Conservation (phyloP, 768 basidiomycete species). For the Clavaria fumosa region DNA sequence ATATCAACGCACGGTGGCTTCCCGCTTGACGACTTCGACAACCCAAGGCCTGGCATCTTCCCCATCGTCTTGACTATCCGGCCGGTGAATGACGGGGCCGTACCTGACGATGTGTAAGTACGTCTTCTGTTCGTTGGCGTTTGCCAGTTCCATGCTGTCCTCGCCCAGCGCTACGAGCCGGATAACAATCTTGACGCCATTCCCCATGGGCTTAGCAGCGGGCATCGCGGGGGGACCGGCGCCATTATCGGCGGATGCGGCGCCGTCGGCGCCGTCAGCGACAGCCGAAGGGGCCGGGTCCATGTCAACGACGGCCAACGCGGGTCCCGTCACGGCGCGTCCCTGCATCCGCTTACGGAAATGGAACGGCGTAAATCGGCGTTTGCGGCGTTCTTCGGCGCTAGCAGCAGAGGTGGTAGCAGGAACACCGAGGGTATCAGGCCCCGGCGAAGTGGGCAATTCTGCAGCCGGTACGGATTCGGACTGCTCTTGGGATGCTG, state of each 20-base stretch:
- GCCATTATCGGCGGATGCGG: slow-evolving; percentile 32
- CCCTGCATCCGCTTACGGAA: slow-evolving; percentile 40
- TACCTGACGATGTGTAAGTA: slow-evolving; percentile 76
- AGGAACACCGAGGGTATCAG: slow-evolving; percentile 16
- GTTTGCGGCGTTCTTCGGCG: slow-evolving; percentile 13
- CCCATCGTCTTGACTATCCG: slow-evolving; percentile 8
- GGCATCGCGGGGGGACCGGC: too few species aligned
- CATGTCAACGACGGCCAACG: slow-evolving; percentile 64
- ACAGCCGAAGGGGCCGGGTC: slow-evolving; percentile 26
- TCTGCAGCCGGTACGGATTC: slow-evolving; percentile 6
- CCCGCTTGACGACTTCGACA: slow-evolving; percentile 83
- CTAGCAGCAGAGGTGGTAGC: not conserved
- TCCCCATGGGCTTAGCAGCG: too few species aligned
- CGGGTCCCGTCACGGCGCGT: slow-evolving; percentile 54
- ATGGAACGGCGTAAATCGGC: slow-evolving; percentile 51
- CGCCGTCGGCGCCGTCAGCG: slow-evolving; percentile 27
- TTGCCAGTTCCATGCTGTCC: slow-evolving; percentile 47
- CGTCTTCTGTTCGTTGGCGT: slow-evolving; percentile 75
- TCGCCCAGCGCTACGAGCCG: slow-evolving; percentile 70
- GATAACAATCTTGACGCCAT: slow-evolving; percentile 69
- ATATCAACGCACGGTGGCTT: slow-evolving; percentile 48
- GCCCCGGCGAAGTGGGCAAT: slow-evolving; percentile 9
- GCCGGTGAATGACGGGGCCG: slow-evolving; percentile 27
- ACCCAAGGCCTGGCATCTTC: slow-evolving; percentile 73
- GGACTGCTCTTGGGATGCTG: not conserved